Base-by-base conservation (phyloP, 352 stramenopile genomes). In the Phytophthora sansomeana region DNA sequence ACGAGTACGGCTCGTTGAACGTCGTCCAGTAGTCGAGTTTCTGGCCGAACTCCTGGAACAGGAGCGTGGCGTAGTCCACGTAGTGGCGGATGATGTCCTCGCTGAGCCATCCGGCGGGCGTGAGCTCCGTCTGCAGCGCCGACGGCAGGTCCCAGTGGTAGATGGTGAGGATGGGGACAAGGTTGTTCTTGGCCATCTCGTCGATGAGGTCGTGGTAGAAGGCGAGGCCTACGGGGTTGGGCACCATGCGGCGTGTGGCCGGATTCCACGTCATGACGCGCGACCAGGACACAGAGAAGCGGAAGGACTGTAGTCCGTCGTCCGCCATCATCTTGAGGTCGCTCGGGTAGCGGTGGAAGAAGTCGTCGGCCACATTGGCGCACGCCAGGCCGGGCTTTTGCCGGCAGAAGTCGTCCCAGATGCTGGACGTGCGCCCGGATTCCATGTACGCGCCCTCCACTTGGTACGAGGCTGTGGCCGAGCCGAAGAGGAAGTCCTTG, bases 71-170 rank as follows among this genome's bases (percentile, higher is more conserved):
- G 71, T 97, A 99, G 14, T 91, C 67, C 7, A 73, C 77, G 62
- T 94, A 97, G 41, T 83, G 69, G 16, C 74, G 32, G 21, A 92
- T 63, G 32, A 91, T 83, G 4, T 81, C 67, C 9, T 59, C 41
- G 28, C 58, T 77, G 16, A 86, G 67, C 76, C 77, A 92, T 35
- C 93, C 95, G 26, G 72, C 66, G 11, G 63, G 66, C 1, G 65
- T 53, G 46, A 92, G 89, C 48, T 88, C 74, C 21, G 88, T 78
- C 43, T 98, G 71, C 7, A 98, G 66, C 24, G 62, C 64, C 47
- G 94, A 74, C 6, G 96, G 96, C 11, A 98, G 68, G 74, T 98
- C 95, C 93, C 93, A 98, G 69, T 98, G 95, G 67, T 97, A 98
- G 14, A 98, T 75, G 8, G 93, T 98, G 6, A 98, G 84, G 41